Evolutionary conservation across 176 grass and related monocot species (phyloP).

Genomic region (Themeda triandra): DNA sequence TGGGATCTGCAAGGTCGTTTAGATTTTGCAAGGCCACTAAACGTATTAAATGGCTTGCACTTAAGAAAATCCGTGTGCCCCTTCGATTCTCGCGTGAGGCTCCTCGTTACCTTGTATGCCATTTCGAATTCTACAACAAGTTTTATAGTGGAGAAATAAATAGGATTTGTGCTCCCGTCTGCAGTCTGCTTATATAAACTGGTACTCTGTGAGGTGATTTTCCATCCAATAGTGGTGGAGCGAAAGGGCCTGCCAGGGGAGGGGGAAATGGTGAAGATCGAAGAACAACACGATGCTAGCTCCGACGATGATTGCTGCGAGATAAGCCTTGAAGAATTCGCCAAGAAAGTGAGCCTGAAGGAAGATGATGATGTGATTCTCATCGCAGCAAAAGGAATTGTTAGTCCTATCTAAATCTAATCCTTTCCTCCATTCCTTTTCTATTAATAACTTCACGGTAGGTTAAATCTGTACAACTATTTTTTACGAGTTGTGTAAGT

Average conservation of each 20-base stretch:
- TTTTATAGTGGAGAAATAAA: slow-evolving; percentile 10
- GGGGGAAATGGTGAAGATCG: slow-evolving; percentile 19
- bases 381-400: slow-evolving; percentile 40
- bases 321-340: slow-evolving; percentile 42
- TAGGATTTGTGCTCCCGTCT: background rate
- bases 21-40: background rate
- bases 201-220: background rate
- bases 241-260: background rate
- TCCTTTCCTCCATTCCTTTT: background rate
- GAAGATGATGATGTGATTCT: slow-evolving; percentile 45
- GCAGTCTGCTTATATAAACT: slow-evolving; percentile 30
- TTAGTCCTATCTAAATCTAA: slow-evolving; percentile 22
- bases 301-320: slow-evolving; percentile 48
- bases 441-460: background rate
- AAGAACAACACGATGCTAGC: background rate
- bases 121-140: slow-evolving; percentile 26
- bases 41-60: background rate
- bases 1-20: background rate
- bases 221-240: background rate
- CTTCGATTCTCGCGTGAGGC: slow-evolving; percentile 20
- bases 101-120: slow-evolving; percentile 18
- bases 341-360: slow-evolving; percentile 13
- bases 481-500: too few species aligned
- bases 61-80: background rate
- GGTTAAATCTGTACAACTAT: background rate